phyloP scores from a whole-genome alignment of 352 stramenopile genomes.

The Phytophthora cactorum region DNA sequence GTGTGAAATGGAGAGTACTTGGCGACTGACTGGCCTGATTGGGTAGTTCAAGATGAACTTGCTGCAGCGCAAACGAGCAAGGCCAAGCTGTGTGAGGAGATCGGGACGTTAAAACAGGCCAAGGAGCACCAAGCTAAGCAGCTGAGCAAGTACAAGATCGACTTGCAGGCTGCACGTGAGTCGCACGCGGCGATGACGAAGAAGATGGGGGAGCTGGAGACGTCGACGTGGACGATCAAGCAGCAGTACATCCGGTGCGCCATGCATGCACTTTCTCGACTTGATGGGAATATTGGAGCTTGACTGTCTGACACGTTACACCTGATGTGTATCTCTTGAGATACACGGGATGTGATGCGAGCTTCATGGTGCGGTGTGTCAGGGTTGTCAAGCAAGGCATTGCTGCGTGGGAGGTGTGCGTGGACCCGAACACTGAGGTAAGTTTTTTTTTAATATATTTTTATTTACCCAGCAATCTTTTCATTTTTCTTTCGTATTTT shows the following conservation, averaged over 20 bases:
- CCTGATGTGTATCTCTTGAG: too few relatives aligned
- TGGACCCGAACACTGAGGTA: too few relatives aligned
- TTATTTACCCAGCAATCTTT: too few relatives aligned
- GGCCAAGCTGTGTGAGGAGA: constrained; percentile 60
- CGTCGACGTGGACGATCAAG: constrained; percentile 47
- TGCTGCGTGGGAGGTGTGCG: too few relatives aligned
- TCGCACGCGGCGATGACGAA: constrained; percentile 48
- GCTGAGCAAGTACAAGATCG: constrained; percentile 46
- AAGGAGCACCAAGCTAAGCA: constrained; percentile 54
- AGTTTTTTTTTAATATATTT: too few relatives aligned
- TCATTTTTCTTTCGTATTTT: too few relatives aligned
- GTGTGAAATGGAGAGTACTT: background rate
- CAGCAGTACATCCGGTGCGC: constrained; percentile 62
- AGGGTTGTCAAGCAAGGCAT: too few relatives aligned
- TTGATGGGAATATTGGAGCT: background rate
- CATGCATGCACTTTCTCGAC: background rate
- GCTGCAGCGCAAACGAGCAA: constrained; percentile 47
- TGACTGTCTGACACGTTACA: too few relatives aligned
- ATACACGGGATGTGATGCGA: too few relatives aligned
- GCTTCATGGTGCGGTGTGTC: too few relatives aligned
- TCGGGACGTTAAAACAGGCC: constrained; percentile 58
- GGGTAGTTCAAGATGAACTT: constrained; percentile 65
- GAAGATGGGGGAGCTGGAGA: constrained; percentile 54
- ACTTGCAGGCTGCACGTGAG: constrained; percentile 57
- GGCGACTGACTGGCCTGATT: constrained; percentile 3